These are phyloP conservation scores for Nicotiana undulata DNA, from an alignment of 257 asterid genomes.

Conservation along the genomic window DNA sequence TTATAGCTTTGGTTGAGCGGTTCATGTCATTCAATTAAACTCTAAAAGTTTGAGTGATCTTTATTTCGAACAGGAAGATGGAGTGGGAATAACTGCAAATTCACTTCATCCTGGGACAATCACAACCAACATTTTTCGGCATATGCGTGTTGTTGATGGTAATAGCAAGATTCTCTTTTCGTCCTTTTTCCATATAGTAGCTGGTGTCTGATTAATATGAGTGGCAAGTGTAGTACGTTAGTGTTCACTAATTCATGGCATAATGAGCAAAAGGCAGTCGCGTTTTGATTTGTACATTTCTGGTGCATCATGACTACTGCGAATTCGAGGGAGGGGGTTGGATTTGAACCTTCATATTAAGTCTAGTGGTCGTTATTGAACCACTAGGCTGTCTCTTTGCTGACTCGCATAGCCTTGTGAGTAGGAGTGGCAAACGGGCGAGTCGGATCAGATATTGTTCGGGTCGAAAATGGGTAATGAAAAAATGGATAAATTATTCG, in stretches of 20 bases:
- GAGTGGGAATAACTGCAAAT: conserved; percentile 62
- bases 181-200: background rate
- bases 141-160: conserved; percentile 47
- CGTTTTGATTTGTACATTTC: background rate
- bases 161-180: background rate
- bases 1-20: no score
- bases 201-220: background rate
- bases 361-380: background rate
- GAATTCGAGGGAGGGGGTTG: background rate
- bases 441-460: no score
- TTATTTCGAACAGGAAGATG: conserved; percentile 42
- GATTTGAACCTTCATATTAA: background rate
- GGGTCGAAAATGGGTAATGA: no score
- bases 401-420: background rate
- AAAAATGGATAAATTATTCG: no score
- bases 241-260: background rate
- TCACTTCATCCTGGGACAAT: conserved; percentile 80
- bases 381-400: background rate
- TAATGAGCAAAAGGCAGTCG: background rate
- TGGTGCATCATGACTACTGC: background rate
- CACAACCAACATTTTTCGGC: conserved; percentile 61
- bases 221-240: background rate
- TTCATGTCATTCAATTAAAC: no score
- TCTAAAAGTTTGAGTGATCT: no score
- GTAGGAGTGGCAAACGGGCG: no score